Evolutionary conservation across 805 yeast genomes (phyloP), one percentile per base, ranked within the genome.

Genomic region (Myxozyma melibiosi): DNA sequence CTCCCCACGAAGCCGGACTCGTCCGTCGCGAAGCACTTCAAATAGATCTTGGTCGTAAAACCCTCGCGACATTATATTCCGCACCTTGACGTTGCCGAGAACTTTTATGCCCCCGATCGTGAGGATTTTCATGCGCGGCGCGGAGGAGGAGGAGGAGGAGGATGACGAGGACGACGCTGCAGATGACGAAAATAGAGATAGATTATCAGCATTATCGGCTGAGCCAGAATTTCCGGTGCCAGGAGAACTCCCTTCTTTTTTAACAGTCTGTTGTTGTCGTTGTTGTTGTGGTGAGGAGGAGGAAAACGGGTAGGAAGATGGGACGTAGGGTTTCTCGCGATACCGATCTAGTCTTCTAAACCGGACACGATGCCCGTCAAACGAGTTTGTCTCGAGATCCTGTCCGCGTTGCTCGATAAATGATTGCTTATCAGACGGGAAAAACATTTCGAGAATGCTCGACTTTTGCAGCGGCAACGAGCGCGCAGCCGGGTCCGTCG

Each of bases 311-410:
- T 22, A 24, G 18, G 41, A 38, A 14, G 34, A n/a, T n/a, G n/a
- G n/a, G n/a, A n/a, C n/a, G n/a, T n/a, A n/a, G n/a, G n/a, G n/a
- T n/a, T n/a, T n/a, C n/a, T n/a, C n/a, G n/a, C n/a, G n/a, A n/a
- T 42, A 14, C 28, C 30, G 40, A 38, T 46, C 53, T 7, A 43
- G 25, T 16, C 42, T 28, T 20, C 50, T 13, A 33, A 58, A 51
- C 18, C 60, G 52, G 14, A 58, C 62, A 4, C 63, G 61, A 33
- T 57, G 58, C n/a, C 64, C 64, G 28, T 60, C 64, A 30, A 60
- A 44, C 25, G 64, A 60, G 30, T 16, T 22, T n/a, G 59, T 53
- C 22, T 49, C 56, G 8, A 60, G 30, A 45, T 60, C 64, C 1
- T 30, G 35, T 2, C 64, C 64, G 8, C 39, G 44, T 4, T 41